These are phyloP conservation scores for Talaromyces amestolkiae DNA, from an alignment of 2,329 filamentous ascomycete species.

Conservation along the genomic window DNA sequence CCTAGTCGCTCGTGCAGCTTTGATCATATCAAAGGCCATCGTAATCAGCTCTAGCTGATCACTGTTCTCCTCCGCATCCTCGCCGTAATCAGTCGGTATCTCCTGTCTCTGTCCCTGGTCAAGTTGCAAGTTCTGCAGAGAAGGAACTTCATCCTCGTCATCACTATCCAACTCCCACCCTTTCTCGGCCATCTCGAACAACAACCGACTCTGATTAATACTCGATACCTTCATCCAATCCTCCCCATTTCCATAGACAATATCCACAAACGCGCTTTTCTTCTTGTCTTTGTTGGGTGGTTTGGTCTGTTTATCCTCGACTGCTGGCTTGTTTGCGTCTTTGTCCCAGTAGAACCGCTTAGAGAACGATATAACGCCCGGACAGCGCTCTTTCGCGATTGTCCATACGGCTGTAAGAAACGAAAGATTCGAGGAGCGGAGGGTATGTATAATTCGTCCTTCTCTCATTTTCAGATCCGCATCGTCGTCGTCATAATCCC, in stretches of 20 bases:
- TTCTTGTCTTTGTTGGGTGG: slow-evolving; percentile 42
- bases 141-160: slow-evolving; percentile 2
- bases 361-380: slow-evolving; percentile 56
- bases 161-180: slow-evolving; percentile 58
- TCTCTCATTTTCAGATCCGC: slow-evolving; percentile 22
- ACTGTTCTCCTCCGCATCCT: slow-evolving; percentile 50
- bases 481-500: slow-evolving; percentile 27
- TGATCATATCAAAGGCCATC: slow-evolving; percentile 57
- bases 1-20: slow-evolving; percentile 56
- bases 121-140: neutral
- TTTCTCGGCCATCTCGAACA: slow-evolving; percentile 68
- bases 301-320: slow-evolving; percentile 24
- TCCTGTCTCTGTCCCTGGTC: neutral
- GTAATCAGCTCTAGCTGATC: slow-evolving; percentile 60
- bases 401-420: slow-evolving; percentile 65
- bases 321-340: slow-evolving; percentile 1
- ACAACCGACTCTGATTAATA: slow-evolving; percentile 60
- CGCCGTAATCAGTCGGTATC: slow-evolving; percentile 31
- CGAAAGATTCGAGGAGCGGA: slow-evolving; percentile 64
- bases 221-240: slow-evolving; percentile 70
- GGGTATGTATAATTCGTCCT: slow-evolving; percentile 50
- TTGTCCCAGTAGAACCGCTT: slow-evolving; percentile 54
- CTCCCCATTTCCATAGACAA: slow-evolving; percentile 60
- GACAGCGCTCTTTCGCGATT: slow-evolving; percentile 55
- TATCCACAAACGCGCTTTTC: slow-evolving; percentile 59